These are phyloP conservation scores for Plasmodium adleri DNA, from an alignment of 169 alveolate genomes.

Conservation along the genomic window DNA sequence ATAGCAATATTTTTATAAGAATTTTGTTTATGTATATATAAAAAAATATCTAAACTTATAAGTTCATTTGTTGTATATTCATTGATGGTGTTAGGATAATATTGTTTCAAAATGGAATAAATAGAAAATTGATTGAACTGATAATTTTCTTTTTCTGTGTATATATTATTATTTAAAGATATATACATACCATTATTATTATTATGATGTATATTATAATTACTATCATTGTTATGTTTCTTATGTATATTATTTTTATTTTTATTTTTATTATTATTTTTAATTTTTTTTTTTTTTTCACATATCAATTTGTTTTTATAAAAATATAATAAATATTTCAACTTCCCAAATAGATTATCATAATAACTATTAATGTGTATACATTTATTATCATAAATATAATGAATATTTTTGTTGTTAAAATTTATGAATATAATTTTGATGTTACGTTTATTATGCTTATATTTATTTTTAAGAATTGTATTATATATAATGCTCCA, in stretches of 20 bases:
- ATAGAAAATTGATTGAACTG: conserved; percentile 26
- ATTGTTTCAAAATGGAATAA: conserved; percentile 22
- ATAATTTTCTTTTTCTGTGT: conserved; percentile 3
- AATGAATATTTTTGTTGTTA: conserved; percentile 23
- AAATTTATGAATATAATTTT: conserved; percentile 21
- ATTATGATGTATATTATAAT: no score
- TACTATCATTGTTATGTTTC: no score
- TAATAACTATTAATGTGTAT: neutral
- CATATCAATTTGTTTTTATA: conserved; percentile 22
- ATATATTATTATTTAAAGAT: no score
- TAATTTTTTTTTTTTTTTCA: neutral
- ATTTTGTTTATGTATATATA: conserved; percentile 9
- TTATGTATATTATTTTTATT: neutral
- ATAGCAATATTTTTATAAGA: conserved; percentile 26
- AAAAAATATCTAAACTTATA: conserved; percentile 31
- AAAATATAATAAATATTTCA: conserved; percentile 11
- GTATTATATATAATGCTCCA: conserved; percentile 38
- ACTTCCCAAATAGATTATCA: neutral
- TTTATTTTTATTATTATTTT: neutral
- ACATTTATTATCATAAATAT: neutral
- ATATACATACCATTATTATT: no score
- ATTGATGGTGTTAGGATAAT: conserved; percentile 9
- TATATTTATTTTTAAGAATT: conserved; percentile 9
- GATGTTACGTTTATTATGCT: neutral
- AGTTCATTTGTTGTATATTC: conserved; percentile 44